A percentile compares a stretch with the other conserved stretches of the same genome.
These are phyloP conservation scores for Rhynchosporium graminicola DNA, from an alignment of 2,329 filamentous ascomycete genomes.

Conservation along the genomic window DNA sequence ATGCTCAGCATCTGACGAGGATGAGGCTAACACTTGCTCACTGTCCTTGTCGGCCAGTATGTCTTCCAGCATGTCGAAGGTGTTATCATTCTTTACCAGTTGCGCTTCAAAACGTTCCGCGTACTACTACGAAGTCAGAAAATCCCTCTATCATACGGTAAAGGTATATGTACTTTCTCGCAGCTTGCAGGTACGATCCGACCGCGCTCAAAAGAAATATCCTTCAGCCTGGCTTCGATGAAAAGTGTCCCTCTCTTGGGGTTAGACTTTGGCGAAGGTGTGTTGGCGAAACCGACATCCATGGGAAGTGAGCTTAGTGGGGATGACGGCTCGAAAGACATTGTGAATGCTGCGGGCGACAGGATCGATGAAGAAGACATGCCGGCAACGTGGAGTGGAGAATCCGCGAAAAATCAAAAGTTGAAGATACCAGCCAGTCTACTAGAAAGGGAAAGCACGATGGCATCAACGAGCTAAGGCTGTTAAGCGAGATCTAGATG, in stretches of 20 bases:
- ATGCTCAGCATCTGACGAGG: neutral
- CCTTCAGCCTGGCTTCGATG: constrained; percentile 25
- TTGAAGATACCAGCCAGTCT: neutral
- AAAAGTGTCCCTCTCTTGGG: constrained; percentile 22
- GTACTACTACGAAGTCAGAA: neutral
- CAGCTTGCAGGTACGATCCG: neutral
- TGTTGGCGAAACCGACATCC: neutral
- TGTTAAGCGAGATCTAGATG: constrained; percentile 4
- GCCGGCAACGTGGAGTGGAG: neutral
- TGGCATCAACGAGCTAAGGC: neutral
- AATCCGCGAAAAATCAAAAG: neutral
- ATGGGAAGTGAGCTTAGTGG: neutral
- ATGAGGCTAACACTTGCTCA: constrained; percentile 12
- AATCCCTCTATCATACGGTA: neutral
- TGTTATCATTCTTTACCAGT: constrained; percentile 17
- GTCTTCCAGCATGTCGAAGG: constrained; percentile 28
- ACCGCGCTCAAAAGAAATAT: constrained; percentile 2
- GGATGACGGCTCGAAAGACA: neutral
- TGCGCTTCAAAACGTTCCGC: constrained; percentile 20
- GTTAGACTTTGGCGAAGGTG: neutral
- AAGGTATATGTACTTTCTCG: neutral
- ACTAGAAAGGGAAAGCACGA: neutral
- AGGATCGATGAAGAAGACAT: neutral
- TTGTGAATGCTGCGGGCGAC: neutral
- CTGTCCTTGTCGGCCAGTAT: constrained; percentile 25